Percentiles rank a stretch among this genome's conserved stretches.
These are phyloP conservation scores for Cladosporium sp. DNA, from an alignment of 2,329 filamentous ascomycete genomes.

Conservation along the genomic window DNA sequence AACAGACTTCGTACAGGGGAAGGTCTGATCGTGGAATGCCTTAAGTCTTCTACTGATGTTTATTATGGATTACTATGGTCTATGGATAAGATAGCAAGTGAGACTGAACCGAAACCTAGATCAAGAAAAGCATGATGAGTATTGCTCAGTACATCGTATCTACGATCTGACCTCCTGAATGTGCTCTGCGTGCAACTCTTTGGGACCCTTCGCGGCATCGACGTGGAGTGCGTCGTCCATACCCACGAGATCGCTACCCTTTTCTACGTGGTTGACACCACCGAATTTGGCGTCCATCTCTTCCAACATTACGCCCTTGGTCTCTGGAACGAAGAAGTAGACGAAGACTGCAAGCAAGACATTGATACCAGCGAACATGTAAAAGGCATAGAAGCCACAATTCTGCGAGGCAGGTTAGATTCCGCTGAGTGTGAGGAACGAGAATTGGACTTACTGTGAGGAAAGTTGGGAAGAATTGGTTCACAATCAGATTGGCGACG, in stretches of 20 bases:
- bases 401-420: constrained; percentile 35
- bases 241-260: constrained; percentile 47
- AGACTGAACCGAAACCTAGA: too few species aligned
- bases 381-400: constrained; percentile 52
- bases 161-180: neutral
- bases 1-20: neutral
- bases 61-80: too few species aligned
- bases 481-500: constrained; percentile 63
- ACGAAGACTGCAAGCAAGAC: constrained; percentile 38
- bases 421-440: neutral
- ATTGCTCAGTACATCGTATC: neutral
- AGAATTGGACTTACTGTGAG: constrained; percentile 33
- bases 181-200: constrained; percentile 20
- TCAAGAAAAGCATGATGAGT: neutral
- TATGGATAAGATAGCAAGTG: too few species aligned
- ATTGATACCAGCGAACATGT: constrained; percentile 51
- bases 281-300: constrained; percentile 56
- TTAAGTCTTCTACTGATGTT: too few species aligned
- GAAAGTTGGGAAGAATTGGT: constrained; percentile 68
- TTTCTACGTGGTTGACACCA: constrained; percentile 53
- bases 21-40: neutral
- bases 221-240: constrained; percentile 34
- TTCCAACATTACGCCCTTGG: constrained; percentile 47
- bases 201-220: constrained; percentile 11
- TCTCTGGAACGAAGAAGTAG: constrained; percentile 41